Evolutionary conservation across 75 land plant genomes (phyloP).

Genomic region (Picea glauca): DNA sequence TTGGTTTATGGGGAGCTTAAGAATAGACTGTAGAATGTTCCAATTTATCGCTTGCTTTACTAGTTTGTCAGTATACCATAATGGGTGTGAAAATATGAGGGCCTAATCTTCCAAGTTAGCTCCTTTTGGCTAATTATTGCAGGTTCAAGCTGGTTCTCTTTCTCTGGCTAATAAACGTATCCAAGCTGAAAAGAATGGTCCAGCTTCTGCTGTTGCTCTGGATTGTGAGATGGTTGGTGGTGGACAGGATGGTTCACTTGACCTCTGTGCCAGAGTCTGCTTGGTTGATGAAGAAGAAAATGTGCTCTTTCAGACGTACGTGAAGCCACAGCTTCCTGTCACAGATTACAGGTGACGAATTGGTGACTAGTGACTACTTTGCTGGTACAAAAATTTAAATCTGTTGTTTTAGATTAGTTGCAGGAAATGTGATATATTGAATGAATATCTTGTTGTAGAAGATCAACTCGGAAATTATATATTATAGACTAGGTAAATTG

Average conservation of each 20-base stretch:
- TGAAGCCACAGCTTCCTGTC: conserved; percentile 59
- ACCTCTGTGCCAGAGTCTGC: conserved; percentile 78
- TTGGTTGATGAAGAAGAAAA: conserved; percentile 78
- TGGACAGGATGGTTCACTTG: conserved; percentile 70
- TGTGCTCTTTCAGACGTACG: conserved; percentile 58
- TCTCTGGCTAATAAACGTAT: conserved; percentile 2
- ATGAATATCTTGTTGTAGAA: background rate
- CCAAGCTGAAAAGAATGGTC: background rate
- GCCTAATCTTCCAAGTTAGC: background rate
- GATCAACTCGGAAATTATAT: background rate
- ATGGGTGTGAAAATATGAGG: background rate
- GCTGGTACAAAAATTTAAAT: background rate
- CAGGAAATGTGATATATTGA: background rate
- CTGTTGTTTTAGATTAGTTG: background rate
- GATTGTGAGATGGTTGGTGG: conserved; percentile 95
- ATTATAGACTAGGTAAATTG: background rate
- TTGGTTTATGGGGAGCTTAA: conserved; percentile 3
- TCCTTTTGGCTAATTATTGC: background rate
- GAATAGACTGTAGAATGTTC: background rate
- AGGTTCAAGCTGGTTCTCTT: conserved; percentile 11
- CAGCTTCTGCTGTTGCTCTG: conserved; percentile 38
- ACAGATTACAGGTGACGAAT: conserved; percentile 67
- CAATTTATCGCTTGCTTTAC: background rate
- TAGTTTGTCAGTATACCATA: background rate
- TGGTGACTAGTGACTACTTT: conserved; percentile 23